phyloP scores from a whole-genome alignment of 148 eudicot genomes.

The Nyssa sinensis region DNA sequence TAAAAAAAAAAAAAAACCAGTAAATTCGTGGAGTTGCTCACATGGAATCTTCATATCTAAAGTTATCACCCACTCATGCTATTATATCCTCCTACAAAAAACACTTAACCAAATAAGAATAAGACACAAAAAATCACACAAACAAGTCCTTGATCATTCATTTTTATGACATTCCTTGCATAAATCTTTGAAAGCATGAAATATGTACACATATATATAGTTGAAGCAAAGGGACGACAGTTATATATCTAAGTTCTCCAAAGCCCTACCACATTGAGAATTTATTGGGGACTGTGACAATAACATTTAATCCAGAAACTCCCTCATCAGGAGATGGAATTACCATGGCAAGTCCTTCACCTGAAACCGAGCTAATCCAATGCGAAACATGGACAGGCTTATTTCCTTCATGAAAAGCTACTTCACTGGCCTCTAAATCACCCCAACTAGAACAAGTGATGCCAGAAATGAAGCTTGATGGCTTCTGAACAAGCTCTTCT shows the following conservation, averaged over 20 bases:
- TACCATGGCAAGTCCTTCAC: conserved; percentile 36
- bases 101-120: too few relatives aligned
- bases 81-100: too few relatives aligned
- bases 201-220: too few relatives aligned
- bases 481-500: conserved; percentile 8
- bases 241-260: neutral
- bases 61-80: neutral
- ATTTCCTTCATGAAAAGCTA: conserved; percentile 26
- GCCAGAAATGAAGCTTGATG: neutral
- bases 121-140: neutral
- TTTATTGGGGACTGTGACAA: conserved; percentile 18
- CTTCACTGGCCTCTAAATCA: conserved; percentile 28
- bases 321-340: conserved; percentile 25
- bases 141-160: too few relatives aligned
- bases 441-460: conserved; percentile 24
- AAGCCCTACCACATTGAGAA: neutral
- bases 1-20: neutral
- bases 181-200: too few relatives aligned
- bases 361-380: conserved; percentile 36
- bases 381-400: conserved; percentile 28
- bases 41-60: neutral
- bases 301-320: conserved; percentile 13
- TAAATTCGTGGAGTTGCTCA: neutral
- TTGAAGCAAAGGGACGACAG: too few relatives aligned
- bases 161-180: too few relatives aligned